Evolutionary conservation across 257 asterid genomes (phyloP).

Genomic region (Penstemon davidsonii): DNA sequence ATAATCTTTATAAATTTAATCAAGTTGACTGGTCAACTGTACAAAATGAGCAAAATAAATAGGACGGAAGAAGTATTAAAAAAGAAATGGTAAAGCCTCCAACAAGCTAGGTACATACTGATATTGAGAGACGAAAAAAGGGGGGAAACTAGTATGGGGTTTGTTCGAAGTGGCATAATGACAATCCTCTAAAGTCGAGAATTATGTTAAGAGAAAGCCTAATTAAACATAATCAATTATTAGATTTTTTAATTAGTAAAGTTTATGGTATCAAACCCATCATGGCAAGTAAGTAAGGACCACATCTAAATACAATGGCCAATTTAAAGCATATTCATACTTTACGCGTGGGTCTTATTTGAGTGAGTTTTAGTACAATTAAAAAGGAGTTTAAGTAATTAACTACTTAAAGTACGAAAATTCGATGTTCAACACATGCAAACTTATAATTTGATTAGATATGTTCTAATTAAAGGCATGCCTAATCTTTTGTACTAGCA

Average conservation of each 20-base stretch:
- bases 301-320: background rate
- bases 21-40: no score
- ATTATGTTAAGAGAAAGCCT: background rate
- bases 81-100: no score
- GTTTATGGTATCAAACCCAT: background rate
- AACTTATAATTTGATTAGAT: background rate
- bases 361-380: background rate
- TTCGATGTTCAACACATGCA: background rate
- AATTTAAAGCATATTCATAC: background rate
- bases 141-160: no score
- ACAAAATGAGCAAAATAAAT: no score
- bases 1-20: no score
- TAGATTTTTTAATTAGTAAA: background rate
- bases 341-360: conserved; percentile 4
- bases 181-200: background rate
- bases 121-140: background rate
- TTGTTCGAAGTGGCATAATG: background rate
- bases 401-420: background rate
- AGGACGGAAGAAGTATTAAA: no score
- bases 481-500: no score
- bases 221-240: background rate
- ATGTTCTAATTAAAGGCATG: no score
- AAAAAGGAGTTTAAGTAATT: background rate
- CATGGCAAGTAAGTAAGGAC: conserved; percentile 8
- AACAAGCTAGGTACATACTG: no score